Percentiles rank a stretch among this genome's conserved stretches.
These are phyloP conservation scores for Phytopythium cucurbitacearum DNA, from an alignment of 352 stramenopile genomes.

Conservation along the genomic window DNA sequence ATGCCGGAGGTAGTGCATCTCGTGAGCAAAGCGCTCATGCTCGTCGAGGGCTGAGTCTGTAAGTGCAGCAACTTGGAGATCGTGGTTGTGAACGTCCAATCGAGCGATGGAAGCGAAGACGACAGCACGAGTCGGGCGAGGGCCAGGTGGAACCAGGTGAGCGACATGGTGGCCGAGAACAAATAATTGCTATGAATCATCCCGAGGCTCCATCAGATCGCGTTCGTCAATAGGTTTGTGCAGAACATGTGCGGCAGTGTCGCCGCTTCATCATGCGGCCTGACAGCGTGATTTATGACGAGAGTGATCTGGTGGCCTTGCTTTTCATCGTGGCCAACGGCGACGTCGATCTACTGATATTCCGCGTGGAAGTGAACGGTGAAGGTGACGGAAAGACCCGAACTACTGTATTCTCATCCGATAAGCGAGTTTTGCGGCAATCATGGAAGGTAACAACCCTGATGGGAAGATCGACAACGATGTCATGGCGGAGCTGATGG, in stretches of 20 bases:
- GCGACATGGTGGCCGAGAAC: conserved; percentile 38
- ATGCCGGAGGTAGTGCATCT: conserved; percentile 6
- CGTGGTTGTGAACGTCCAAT: conserved; percentile 63
- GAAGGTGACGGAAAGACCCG: conserved; percentile 1
- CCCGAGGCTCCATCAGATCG: conserved; percentile 61
- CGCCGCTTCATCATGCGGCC: conserved; percentile 33
- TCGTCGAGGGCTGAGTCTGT: conserved; percentile 65
- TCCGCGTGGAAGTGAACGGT: neutral
- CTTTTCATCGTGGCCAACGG: conserved; percentile 62
- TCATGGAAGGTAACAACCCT: too few species aligned
- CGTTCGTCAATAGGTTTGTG: conserved; percentile 33
- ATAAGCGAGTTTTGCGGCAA: too few species aligned
- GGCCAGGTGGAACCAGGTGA: neutral
- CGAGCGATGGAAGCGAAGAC: conserved; percentile 8
- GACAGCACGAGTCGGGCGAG: conserved; percentile 4
- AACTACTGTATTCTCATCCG: too few species aligned
- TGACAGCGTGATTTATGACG: conserved; percentile 52
- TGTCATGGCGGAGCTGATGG: conserved; percentile 26
- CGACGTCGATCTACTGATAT: conserved; percentile 30
- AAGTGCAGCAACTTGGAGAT: conserved; percentile 50
- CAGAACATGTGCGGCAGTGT: conserved; percentile 41
- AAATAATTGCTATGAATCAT: conserved; percentile 35
- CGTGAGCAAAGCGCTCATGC: conserved; percentile 59
- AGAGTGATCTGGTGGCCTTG: conserved; percentile 51
- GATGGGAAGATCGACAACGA: neutral